A percentile compares a stretch with the other conserved stretches of the same genome.
phyloP scores from a whole-genome alignment of 1,139 yeast species.

The Diutina sp. region DNA sequence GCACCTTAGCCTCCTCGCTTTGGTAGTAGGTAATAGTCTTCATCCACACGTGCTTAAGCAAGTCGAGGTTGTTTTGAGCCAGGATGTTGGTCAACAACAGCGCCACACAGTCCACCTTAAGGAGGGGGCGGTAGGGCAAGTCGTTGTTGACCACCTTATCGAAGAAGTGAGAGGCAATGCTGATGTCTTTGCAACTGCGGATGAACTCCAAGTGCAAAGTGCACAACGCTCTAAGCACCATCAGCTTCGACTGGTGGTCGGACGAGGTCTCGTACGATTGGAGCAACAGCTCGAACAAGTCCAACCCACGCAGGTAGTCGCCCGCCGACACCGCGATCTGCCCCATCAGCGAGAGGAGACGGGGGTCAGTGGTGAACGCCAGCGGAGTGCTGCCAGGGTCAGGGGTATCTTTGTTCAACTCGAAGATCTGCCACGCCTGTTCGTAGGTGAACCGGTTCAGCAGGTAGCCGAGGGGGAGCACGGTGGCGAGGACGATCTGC shows the following conservation, averaged over 20 bases:
- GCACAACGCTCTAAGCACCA: conserved; percentile 16
- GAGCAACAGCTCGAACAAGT: conserved; percentile 25
- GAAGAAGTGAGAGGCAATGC: conserved; percentile 61
- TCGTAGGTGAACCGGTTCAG: conserved; percentile 50
- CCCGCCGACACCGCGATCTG: conserved; percentile 27
- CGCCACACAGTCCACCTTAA: conserved; percentile 68
- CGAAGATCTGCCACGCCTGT: conserved; percentile 30
- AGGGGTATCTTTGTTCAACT: conserved; percentile 18
- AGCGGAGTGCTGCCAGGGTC: conserved; percentile 4
- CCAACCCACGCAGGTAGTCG: conserved; percentile 28
- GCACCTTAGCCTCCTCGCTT: conserved; percentile 13
- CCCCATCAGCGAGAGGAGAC: conserved; percentile 23
- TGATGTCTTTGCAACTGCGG: conserved; percentile 67
- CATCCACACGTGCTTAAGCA: conserved; percentile 52
- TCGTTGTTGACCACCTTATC: conserved; percentile 54
- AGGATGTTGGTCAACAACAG: conserved; percentile 53
- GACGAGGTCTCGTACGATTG: conserved; percentile 13
- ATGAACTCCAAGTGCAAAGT: conserved; percentile 71
- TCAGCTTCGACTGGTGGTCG: conserved; percentile 6
- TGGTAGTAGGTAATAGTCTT: conserved; percentile 48
- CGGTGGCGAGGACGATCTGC: conserved; percentile 42
- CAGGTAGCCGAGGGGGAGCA: conserved; percentile 56
- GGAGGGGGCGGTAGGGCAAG: conserved; percentile 58
- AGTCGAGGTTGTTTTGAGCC: conserved; percentile 42
- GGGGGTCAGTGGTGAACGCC: background rate